Evolutionary conservation across 345 rosid species (phyloP), one percentile per base, ranked within the genome.

Genomic region (Draba incana): DNA sequence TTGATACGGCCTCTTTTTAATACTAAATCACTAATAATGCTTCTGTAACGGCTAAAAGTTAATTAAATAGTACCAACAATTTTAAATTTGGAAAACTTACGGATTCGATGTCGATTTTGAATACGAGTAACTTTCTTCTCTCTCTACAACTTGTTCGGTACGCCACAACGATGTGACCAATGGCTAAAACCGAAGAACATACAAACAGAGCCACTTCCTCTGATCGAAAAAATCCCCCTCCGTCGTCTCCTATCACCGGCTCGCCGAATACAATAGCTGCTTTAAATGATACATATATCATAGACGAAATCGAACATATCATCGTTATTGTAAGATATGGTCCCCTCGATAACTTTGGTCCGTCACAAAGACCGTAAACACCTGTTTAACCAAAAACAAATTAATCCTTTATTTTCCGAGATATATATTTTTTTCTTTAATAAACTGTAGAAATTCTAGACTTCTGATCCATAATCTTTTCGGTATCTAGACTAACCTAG

Each of bases 41-140:
- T 65, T 57, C 3, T 57, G 66, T 66, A 59, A 73, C 77, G 77
- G 77, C 72, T 66, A 10, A 73, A 57, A 13, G 59, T 30, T 23
- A 8, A 54, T 62, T 7, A 14, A 70, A 5, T n/a, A 30, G 31
- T 2, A 44, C 20, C 25, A 5, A 3, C 11, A 48, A 20, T 11
- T 4, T 27, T 13, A n/a, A 25, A 30, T 15, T 28, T 33, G 8
- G 8, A 20, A 51, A 35, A 83, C 98, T 87, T 82, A 90, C 98
- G 71, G 97, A 89, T 88, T 93, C 98, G 57, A 90, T 93, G 77
- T 93, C 98, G 64, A 93, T 93, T 78, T 86, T 90, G 87, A 81
- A 93, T 33, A 93, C 96, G 23, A 88, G 75, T 42, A 93, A 96
- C 72, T 93, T 93, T 74, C 89, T 84, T 78, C 97, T 80, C 74